phyloP scores from a whole-genome alignment of 306 rosid genomes.

The Quercus bicolor region DNA sequence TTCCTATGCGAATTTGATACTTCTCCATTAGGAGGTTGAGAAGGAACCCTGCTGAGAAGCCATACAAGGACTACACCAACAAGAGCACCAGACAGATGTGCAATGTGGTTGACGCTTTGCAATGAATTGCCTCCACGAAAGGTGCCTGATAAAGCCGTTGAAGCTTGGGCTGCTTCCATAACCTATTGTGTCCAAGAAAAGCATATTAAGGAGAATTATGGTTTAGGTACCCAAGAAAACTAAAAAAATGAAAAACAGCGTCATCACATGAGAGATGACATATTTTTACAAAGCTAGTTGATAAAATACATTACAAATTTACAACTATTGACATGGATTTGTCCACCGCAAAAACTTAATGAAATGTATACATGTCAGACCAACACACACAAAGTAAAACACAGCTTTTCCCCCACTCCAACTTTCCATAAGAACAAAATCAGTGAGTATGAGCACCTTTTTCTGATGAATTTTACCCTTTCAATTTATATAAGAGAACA shows the following conservation, averaged over 20 bases:
- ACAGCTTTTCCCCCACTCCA: neutral
- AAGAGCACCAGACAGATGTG: slow-evolving; percentile 97
- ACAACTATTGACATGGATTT: neutral
- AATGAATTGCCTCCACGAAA: slow-evolving; percentile 50
- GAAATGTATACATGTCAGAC: neutral
- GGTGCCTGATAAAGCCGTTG: slow-evolving; percentile 62
- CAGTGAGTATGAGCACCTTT: neutral
- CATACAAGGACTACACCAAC: slow-evolving; percentile 89
- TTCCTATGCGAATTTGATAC: slow-evolving; percentile 26
- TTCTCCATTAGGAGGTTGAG: slow-evolving; percentile 42
- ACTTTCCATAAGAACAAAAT: neutral
- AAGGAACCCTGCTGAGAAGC: slow-evolving; percentile 84
- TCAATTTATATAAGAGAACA: neutral
- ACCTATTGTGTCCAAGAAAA: slow-evolving; percentile 45
- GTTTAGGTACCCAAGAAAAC: neutral
- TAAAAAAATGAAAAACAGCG: neutral
- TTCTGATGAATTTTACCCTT: neutral
- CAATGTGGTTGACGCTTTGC: slow-evolving; percentile 83
- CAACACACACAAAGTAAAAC: slow-evolving; percentile 2
- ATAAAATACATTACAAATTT: neutral
- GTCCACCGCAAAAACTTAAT: neutral
- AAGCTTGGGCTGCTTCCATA: slow-evolving; percentile 98
- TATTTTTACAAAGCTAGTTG: neutral
- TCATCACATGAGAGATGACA: neutral
- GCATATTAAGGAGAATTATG: neutral